Percentiles rank a stretch among this genome's conserved stretches.
phyloP scores from a whole-genome alignment of 2,329 filamentous ascomycete species.

The Pseudofabraea citricarpa region DNA sequence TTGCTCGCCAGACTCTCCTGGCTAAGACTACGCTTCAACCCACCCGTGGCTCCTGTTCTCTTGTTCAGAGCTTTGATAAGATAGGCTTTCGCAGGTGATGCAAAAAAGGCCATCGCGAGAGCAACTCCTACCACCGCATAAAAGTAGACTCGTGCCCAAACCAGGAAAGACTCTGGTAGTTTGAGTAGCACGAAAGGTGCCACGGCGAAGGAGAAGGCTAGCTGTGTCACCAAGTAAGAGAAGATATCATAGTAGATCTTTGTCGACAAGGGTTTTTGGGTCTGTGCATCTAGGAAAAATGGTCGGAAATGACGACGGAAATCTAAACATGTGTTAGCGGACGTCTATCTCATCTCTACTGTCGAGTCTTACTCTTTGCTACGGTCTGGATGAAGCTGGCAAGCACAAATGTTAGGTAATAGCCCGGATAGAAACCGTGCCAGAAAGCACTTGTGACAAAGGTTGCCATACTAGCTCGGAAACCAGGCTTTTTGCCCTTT shows the following conservation, averaged over 20 bases:
- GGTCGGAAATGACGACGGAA: conserved; percentile 85
- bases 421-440: conserved; percentile 97
- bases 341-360: too few species aligned
- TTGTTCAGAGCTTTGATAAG: conserved; percentile 56
- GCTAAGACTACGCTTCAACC: conserved; percentile 45
- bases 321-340: conserved; percentile 47
- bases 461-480: conserved; percentile 88
- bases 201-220: conserved; percentile 77
- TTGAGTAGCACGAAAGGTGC: conserved; percentile 81
- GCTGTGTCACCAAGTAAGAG: conserved; percentile 71
- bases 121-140: conserved; percentile 70
- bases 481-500: conserved; percentile 92
- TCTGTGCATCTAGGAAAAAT: conserved; percentile 82
- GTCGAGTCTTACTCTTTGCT: conserved; percentile 82
- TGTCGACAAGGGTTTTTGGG: conserved; percentile 58
- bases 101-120: conserved; percentile 68
- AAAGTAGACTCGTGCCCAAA: conserved; percentile 87
- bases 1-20: conserved; percentile 50
- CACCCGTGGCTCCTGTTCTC: conserved; percentile 41
- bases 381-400: conserved; percentile 89
- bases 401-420: conserved; percentile 86
- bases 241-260: conserved; percentile 86
- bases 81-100: conserved; percentile 65
- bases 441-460: conserved; percentile 94
- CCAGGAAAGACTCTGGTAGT: conserved; percentile 63